Evolutionary conservation across 2,329 filamentous ascomycete species (phyloP).

Genomic region (Zymoseptoria ardabiliae): DNA sequence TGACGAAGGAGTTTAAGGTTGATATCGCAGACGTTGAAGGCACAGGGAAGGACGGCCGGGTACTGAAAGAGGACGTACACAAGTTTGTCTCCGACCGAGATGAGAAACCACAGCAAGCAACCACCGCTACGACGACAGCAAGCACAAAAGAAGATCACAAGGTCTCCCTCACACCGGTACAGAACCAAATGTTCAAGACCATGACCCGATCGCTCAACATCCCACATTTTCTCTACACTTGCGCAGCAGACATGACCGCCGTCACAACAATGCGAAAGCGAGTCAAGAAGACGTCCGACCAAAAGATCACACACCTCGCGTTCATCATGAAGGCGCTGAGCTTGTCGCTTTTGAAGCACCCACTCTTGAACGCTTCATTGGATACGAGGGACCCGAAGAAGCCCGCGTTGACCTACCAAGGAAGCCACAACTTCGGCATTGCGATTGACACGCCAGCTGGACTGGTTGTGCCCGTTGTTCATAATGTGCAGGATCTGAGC

Average conservation of each 20-base stretch:
- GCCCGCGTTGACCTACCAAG: slow-evolving; percentile 69
- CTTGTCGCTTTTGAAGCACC: slow-evolving; percentile 70
- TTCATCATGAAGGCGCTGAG: slow-evolving; percentile 97
- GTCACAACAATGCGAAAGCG: slow-evolving; percentile 65
- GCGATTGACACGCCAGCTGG: slow-evolving; percentile 90
- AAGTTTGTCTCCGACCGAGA: slow-evolving; percentile 30
- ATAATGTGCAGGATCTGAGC: slow-evolving; percentile 68
- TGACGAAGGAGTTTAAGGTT: slow-evolving; percentile 71
- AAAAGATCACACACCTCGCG: slow-evolving; percentile 79
- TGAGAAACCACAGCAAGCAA: slow-evolving; percentile 32
- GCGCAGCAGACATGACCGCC: slow-evolving; percentile 74
- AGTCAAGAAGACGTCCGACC: slow-evolving; percentile 56
- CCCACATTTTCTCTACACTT: slow-evolving; percentile 91
- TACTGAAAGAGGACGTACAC: slow-evolving; percentile 86
- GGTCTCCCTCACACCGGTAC: slow-evolving; percentile 66
- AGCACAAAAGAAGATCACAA: slow-evolving; percentile 53
- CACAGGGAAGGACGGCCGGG: slow-evolving; percentile 83
- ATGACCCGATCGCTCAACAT: slow-evolving; percentile 91
- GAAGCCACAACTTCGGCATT: slow-evolving; percentile 87
- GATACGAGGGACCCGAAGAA: slow-evolving; percentile 57
- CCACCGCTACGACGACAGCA: slow-evolving; percentile 28
- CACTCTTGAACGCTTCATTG: slow-evolving; percentile 79
- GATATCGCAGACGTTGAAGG: slow-evolving; percentile 73
- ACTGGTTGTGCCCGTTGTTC: slow-evolving; percentile 85
- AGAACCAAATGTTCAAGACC: slow-evolving; percentile 91